Base-by-base conservation (phyloP, 2,329 filamentous ascomycete genomes). In the Lachnellula suecica region DNA sequence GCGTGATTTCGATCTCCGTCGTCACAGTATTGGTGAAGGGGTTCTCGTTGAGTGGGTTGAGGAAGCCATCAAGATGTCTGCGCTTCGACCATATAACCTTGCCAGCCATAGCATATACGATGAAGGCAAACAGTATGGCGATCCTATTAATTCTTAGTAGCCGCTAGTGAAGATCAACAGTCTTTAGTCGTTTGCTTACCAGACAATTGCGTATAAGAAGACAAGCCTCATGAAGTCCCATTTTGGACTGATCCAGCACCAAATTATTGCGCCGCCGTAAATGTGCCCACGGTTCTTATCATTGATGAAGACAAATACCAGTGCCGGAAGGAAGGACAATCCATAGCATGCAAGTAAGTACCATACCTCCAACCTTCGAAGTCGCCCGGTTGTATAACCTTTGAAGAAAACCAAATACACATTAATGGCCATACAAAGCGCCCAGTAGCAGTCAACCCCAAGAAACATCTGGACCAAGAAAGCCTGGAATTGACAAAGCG, bases 381-480 rank as follows among this genome's bases (percentile, higher is more conserved):
- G 66, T 40, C 77, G 72, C 4, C 70, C 62, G 1, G 77, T 71
- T 42, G 74, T 72, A 60, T 78, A 82, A 45, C 75, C 76, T 27
- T 71, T 69, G 58, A 82, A 81, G 60, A 84, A 79, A 2, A 79
- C 80, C 4, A 83, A 66, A 61, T 81, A 80, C 53, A 84, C 81
- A 61, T 84, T 84, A 50, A 74, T 71, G 2, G 81, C 79, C 80
- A 84, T 84, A 49, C 75, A 77, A 50, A 82, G 73, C 0, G 77
- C 76, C 78, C 75, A 82, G 24, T 79, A 58, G 8, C 73, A 72
- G 65, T 79, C 77, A 15, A 75, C 75, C 17, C 72, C 73, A 68
- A 77, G 74, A 59, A 80, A 81, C 89, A 89, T 89, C 66, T 93
- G 89, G 56, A 94, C 88, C n/a, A 93, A 69, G 58, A 91, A 87